Evolutionary conservation across 2,329 filamentous ascomycete genomes (phyloP), one percentile per base, ranked within the genome.

Genomic region (Diaporthe vaccinii): DNA sequence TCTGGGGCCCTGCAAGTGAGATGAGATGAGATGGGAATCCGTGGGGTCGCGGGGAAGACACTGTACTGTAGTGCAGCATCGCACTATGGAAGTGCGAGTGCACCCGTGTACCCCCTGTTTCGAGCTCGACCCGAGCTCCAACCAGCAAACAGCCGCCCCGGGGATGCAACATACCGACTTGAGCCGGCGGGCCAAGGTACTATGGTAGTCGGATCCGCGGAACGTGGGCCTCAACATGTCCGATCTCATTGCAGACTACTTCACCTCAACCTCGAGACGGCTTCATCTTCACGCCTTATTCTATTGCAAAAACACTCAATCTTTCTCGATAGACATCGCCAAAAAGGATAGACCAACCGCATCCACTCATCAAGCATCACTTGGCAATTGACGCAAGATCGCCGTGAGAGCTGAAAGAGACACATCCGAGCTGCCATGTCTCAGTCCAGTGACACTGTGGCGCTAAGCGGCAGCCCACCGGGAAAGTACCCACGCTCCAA

Each of bases 401-500:
- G 44, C 12, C 17, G 14, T 31, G 34, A 53, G 20, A 14, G 22
- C 28, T 20, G 14, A 25, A 39, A 55, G 34, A 41, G 12, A 44
- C 34, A 39, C 7, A 57, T 2, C 28, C 28, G 12, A 65, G 49
- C 31, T 39, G 71, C 8, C 31, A 76, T 76, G 73, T 46, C 73
- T 28, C 28, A 57, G 14, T 53, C 25, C 5, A 36, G 49, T 20
- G 55, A 73, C 34, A 72, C 49, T 9, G 55, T 77, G 73, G 78
- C 80, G 34, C 79, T 79, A 49, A 74, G 78, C 14, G 80, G 79
- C 49, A 70, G 74, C n/a, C 76, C 78, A 1, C 75, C 79, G 1
- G 77, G 78, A 44, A 72, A 77, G 34, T 69, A 81, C n/a, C 80
- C 81, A 20, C 69, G 75, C 5, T 58, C 59, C 25, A 85, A 83